Base-by-base conservation (phyloP, 2,329 filamentous ascomycete species). In the Claviceps citrina region DNA sequence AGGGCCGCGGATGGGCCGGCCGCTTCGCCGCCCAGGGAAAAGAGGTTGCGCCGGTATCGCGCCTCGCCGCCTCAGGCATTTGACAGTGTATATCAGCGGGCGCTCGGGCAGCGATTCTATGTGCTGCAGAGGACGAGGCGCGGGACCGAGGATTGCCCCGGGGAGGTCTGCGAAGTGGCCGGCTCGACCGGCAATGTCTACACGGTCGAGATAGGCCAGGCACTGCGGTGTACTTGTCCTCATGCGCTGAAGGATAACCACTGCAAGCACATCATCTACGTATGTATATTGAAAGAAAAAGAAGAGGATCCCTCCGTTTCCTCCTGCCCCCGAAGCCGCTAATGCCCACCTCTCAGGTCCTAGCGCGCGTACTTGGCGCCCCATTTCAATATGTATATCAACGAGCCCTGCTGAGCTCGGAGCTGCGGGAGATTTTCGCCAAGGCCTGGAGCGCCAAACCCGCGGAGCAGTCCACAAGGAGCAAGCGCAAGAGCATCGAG, bases 131-230 rank as follows among this genome's bases (percentile, higher is more conserved):
- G 67, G 13, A 51, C 48, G 2, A 57, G 60, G 7, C 28, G 46
- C 22, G 62, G 62, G 15, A 59, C 55, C 0, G 41, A 46, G 2
- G 44, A 58, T 1, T 63, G 56, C 31, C 67, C 65, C 0, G 59
- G 66, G 40, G 75, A 81, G 51, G 58, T 54, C 1, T 61, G 81
- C 36, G 63, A 73, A 42, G 60, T 81, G 44, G 71, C 76, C 0
- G 78, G 77, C 1, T 72, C 71, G 8, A 81, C 75, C 1, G 77
- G 76, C 13, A 81, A 81, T 46, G 63, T 81, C 42, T 81, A 82
- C 54, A 69, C 57, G 0, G 66, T 81, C 25, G 57, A 57, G 26
- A 67, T 81, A 39, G 59, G 60, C 3, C 62, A 62, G n/a, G 49
- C 63, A 15, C 71, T 73, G 0, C 58, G 48, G 0, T 80, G 76